Evolutionary conservation across 2,329 filamentous ascomycete genomes (phyloP).

Genomic region (Xylariaceae sp.): DNA sequence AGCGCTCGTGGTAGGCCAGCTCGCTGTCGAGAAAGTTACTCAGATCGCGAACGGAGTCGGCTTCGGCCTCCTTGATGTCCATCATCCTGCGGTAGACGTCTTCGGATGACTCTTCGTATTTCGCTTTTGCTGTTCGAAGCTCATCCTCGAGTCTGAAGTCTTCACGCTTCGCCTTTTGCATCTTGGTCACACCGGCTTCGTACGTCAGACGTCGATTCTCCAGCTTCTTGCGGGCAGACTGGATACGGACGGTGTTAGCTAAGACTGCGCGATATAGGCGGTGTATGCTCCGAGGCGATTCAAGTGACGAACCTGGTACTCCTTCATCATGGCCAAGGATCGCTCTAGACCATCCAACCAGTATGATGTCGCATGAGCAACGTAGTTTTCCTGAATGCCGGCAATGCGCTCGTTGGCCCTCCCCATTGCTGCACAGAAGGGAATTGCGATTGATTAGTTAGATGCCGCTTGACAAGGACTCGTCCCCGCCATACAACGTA

Average conservation of each 20-base stretch:
- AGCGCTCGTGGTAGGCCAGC: conserved; percentile 85
- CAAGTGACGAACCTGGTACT: conserved; percentile 69
- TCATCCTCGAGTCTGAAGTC: conserved; percentile 93
- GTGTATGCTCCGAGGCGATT: background rate
- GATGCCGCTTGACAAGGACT: background rate
- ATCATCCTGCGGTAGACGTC: conserved; percentile 90
- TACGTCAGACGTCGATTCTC: conserved; percentile 85
- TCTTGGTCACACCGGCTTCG: conserved; percentile 80
- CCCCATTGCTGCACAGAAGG: conserved; percentile 55
- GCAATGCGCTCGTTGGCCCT: conserved; percentile 84
- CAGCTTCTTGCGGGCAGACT: conserved; percentile 83
- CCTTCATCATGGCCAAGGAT: conserved; percentile 90
- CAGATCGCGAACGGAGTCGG: conserved; percentile 74
- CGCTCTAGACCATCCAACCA: conserved; percentile 93
- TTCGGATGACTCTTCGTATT: conserved; percentile 92
- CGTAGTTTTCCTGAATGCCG: conserved; percentile 77
- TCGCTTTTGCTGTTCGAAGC: conserved; percentile 81
- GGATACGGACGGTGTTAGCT: conserved; percentile 14
- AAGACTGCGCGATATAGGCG: background rate
- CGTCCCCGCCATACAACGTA: conserved; percentile 34
- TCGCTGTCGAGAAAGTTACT: conserved; percentile 80
- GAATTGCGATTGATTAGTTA: conserved; percentile 6
- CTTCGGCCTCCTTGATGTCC: conserved; percentile 89
- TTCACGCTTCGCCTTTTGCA: conserved; percentile 90
- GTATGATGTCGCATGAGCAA: conserved; percentile 67